Percentiles rank a stretch among this genome's conserved stretches.
Evolutionary conservation across 257 asterid genomes (phyloP).

Genomic region (Gardenia jasminoides): DNA sequence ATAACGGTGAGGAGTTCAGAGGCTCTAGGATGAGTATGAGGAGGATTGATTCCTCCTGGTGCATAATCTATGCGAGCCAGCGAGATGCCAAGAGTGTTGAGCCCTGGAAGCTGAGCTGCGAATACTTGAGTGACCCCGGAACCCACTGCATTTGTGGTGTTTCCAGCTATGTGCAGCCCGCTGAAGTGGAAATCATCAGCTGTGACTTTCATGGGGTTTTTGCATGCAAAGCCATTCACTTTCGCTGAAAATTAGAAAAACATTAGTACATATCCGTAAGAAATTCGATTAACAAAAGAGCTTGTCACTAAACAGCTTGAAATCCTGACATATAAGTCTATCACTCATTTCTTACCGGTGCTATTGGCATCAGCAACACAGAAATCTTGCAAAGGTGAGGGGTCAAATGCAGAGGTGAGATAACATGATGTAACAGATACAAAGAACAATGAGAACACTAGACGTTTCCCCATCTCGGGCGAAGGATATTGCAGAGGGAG

Average conservation of each 20-base stretch:
- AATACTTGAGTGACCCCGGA: constrained; percentile 5
- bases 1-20: constrained; percentile 9
- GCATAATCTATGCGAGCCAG: constrained; percentile 6
- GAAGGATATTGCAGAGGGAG: too few relatives aligned
- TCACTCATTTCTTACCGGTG: constrained; percentile 7
- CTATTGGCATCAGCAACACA: constrained; percentile 21
- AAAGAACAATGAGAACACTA: not conserved
- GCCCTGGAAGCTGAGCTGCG: constrained; percentile 14
- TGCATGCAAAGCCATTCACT: constrained; percentile 30
- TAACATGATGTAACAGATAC: constrained; percentile 5
- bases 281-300: not conserved
- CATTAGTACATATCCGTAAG: not conserved
- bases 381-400: constrained; percentile 24
- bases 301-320: not conserved
- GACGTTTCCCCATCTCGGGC: too few relatives aligned
- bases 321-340: not conserved
- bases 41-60: constrained; percentile 17
- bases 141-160: constrained; percentile 32
- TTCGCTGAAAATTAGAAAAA: constrained; percentile 12
- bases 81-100: constrained; percentile 23
- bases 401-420: constrained; percentile 22
- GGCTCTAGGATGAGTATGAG: constrained; percentile 25
- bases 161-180: constrained; percentile 36
- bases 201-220: constrained; percentile 11
- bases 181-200: constrained; percentile 34